Evolutionary conservation across 306 rosid species (phyloP).

Genomic region (Hippophae tibetana): DNA sequence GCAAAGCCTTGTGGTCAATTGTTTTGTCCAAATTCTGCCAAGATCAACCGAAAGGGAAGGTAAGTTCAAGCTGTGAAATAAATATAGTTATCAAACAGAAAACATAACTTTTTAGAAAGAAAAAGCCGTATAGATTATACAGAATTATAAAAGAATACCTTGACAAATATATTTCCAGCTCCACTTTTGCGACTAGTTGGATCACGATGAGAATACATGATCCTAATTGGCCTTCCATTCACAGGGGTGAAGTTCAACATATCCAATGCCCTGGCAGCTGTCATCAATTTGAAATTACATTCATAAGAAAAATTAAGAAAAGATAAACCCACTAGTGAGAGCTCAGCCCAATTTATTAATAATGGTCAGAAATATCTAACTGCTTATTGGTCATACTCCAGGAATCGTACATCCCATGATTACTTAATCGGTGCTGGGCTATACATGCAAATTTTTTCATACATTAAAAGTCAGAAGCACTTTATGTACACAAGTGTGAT

Average conservation of each 20-base stretch:
- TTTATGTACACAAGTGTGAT: neutral
- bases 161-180: conserved; percentile 85
- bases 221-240: conserved; percentile 65
- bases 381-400: no score
- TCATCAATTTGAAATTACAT: conserved; percentile 7
- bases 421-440: neutral
- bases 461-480: neutral
- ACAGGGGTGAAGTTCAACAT: conserved; percentile 78
- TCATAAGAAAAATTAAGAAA: conserved; percentile 5
- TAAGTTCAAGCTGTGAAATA: conserved; percentile 14
- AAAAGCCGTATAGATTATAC: neutral
- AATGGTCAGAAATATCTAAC: no score
- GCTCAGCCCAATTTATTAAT: no score
- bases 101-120: neutral
- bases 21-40: conserved; percentile 88
- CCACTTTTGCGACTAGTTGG: conserved; percentile 94
- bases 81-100: neutral
- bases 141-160: conserved; percentile 36
- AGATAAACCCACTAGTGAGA: neutral
- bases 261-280: conserved; percentile 97
- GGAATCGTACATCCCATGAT: no score
- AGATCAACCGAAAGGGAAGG: conserved; percentile 4
- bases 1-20: conserved; percentile 90
- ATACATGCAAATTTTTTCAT: neutral
- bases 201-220: conserved; percentile 96